These are phyloP conservation scores for Carex cristatella DNA, from an alignment of 176 grass and related monocot species.

Conservation along the genomic window DNA sequence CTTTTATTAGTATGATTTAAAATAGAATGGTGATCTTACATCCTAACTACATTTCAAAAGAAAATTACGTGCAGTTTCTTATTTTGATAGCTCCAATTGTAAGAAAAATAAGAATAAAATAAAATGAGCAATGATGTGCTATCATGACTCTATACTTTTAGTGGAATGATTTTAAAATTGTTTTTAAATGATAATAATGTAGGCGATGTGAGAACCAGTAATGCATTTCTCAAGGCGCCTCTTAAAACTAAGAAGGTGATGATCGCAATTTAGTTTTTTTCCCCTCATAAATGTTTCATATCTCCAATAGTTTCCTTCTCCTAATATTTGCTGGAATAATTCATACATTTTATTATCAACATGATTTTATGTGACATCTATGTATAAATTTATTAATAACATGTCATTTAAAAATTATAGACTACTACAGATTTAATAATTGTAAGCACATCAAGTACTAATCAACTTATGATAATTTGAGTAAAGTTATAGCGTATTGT, in stretches of 20 bases:
- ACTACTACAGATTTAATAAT: background rate
- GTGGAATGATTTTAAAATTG: background rate
- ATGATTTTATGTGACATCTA: background rate
- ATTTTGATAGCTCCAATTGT: background rate
- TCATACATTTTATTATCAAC: background rate
- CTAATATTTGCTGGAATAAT: background rate
- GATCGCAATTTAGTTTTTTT: background rate
- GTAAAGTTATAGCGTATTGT: no score
- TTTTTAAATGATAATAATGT: background rate
- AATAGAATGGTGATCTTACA: no score
- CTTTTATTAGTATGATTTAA: background rate
- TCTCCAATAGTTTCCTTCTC: background rate
- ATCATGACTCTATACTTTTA: conserved; percentile 5
- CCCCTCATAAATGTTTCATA: background rate
- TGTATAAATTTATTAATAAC: background rate
- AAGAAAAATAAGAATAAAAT: background rate
- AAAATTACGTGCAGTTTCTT: background rate
- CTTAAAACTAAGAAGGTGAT: background rate
- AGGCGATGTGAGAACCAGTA: background rate
- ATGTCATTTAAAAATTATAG: background rate
- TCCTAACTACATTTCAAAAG: background rate
- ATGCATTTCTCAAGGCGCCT: background rate
- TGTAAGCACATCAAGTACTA: background rate
- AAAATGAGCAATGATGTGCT: background rate
- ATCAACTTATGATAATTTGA: background rate